These are phyloP conservation scores for Pseudocercospora fijiensis DNA, from an alignment of 2,329 filamentous ascomycete genomes.

Conservation along the genomic window DNA sequence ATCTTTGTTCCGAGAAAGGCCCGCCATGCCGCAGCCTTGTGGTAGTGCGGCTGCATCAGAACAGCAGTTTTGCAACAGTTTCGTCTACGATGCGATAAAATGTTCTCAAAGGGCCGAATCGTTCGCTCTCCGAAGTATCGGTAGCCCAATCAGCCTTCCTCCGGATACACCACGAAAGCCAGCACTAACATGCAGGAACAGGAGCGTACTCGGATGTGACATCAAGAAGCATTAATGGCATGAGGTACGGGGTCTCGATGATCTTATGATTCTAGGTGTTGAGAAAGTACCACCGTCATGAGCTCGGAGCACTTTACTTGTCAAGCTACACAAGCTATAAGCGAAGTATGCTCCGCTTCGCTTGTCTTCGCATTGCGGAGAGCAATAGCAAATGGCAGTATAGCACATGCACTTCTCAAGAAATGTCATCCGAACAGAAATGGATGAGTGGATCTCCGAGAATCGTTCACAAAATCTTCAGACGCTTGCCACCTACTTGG, in stretches of 20 bases:
- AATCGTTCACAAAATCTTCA: background rate
- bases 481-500: background rate
- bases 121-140: background rate
- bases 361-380: background rate
- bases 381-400: background rate
- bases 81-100: background rate
- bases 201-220: background rate
- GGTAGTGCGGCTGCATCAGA: background rate
- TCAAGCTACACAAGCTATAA: conserved; percentile 11
- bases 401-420: background rate
- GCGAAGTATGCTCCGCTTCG: background rate
- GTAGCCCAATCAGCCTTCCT: background rate
- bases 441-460: background rate
- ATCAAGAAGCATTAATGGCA: background rate
- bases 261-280: background rate
- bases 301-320: conserved; percentile 1
- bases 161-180: conserved; percentile 9
- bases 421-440: background rate
- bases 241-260: background rate
- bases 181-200: conserved; percentile 22
- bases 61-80: background rate
- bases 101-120: background rate
- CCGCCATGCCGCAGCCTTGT: background rate
- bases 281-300: conserved; percentile 7
- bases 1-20: conserved; percentile 5